Evolutionary conservation across 129 eudicot species (phyloP).

Genomic region (Flaveria brownii): DNA sequence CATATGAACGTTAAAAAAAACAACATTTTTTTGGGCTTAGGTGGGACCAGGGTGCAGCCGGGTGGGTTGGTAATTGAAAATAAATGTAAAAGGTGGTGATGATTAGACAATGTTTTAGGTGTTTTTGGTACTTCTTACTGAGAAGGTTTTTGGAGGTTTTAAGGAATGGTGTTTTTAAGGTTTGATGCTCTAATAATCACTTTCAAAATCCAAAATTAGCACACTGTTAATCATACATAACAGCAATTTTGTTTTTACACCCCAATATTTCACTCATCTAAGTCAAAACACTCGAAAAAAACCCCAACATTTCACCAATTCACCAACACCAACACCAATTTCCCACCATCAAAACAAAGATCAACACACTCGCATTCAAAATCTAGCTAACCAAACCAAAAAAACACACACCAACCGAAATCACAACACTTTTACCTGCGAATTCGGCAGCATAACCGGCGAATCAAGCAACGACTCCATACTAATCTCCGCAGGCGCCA

Average conservation of each 20-base stretch:
- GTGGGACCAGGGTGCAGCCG: no score
- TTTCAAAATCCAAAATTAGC: conserved; percentile 7
- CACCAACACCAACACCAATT: neutral
- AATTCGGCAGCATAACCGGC: conserved; percentile 59
- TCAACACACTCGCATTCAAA: neutral
- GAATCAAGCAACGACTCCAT: conserved; percentile 59
- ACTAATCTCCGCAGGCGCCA: conserved; percentile 56
- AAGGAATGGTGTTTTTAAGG: no score
- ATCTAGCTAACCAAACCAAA: neutral
- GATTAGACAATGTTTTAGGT: no score
- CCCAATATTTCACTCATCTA: neutral
- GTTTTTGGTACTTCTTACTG: no score
- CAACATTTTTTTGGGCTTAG: no score
- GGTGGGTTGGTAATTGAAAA: no score
- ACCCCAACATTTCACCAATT: neutral
- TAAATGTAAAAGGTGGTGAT: no score
- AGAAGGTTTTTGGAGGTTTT: no score
- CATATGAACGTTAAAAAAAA: no score
- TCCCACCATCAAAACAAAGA: conserved; percentile 1
- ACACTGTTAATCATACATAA: conserved; percentile 2
- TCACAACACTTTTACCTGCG: conserved; percentile 43
- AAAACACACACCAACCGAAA: neutral
- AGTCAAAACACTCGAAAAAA: neutral
- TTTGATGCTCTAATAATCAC: neutral
- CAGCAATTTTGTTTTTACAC: neutral